Conservation (phyloP, 352 stramenopile genomes). For the Globisporangium spiculum region DNA sequence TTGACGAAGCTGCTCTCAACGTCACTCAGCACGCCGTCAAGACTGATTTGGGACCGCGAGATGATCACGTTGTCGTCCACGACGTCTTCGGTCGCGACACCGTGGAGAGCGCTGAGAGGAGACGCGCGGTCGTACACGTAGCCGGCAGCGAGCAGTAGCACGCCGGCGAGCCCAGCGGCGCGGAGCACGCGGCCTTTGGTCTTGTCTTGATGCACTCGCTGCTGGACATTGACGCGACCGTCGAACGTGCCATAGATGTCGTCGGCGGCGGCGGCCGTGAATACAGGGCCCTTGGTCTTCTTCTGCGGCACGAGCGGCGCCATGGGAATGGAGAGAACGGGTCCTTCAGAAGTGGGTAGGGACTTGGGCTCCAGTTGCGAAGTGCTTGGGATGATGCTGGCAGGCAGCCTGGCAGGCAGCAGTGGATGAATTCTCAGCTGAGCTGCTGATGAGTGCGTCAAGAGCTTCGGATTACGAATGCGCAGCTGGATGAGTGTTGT, state of each 20-base stretch:
- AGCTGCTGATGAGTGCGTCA: not conserved
- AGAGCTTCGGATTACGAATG: not conserved
- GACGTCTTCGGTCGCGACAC: not conserved
- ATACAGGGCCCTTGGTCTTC: not conserved
- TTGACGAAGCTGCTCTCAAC: conserved; percentile 6
- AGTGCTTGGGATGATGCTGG: not conserved
- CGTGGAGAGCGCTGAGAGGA: not conserved
- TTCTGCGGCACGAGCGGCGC: conserved; percentile 4
- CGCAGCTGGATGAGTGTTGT: not conserved
- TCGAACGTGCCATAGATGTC: conserved; percentile 14
- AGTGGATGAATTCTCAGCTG: not conserved
- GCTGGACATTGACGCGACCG: not conserved
- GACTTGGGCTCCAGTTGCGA: conserved; percentile 4
- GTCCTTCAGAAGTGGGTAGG: not conserved
- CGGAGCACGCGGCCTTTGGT: conserved; percentile 11
- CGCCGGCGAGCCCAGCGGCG: conserved; percentile 5
- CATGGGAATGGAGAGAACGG: not conserved
- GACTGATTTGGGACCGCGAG: not conserved
- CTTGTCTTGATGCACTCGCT: not conserved
- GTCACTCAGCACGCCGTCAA: conserved; percentile 8
- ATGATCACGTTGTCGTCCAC: conserved; percentile 6
- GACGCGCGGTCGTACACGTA: conserved; percentile 1
- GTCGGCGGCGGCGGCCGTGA: not conserved
- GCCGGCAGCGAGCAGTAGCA: conserved; percentile 10
- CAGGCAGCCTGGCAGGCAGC: not conserved